Percentiles rank a stretch among this genome's conserved stretches.
Conservation (phyloP, 805 yeast species). For the Saccharomycopsis capsularis region DNA sequence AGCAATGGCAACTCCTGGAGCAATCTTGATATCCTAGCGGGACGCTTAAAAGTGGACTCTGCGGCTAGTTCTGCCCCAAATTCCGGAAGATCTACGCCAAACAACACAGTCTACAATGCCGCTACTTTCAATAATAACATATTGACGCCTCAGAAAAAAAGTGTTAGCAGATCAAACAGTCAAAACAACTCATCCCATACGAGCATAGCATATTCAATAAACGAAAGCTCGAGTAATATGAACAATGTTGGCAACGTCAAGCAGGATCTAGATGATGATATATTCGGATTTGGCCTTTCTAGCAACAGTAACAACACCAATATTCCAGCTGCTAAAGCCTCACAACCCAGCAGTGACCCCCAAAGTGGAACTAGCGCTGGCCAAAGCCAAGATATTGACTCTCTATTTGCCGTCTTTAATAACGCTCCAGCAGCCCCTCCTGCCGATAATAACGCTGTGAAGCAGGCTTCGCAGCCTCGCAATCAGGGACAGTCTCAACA, state of each 20-base stretch:
- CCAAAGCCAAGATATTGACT: slow-evolving; percentile 26
- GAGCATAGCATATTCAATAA: no score
- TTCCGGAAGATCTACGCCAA: no score
- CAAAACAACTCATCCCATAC: no score
- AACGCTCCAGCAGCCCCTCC: slow-evolving; percentile 15
- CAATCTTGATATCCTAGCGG: slow-evolving; percentile 14
- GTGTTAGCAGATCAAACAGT: no score
- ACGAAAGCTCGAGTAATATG: no score
- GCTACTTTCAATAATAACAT: not conserved
- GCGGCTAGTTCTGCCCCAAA: not conserved
- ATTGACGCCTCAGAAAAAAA: not conserved
- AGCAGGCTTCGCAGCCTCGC: not conserved
- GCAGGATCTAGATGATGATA: slow-evolving; percentile 1
- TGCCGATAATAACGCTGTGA: not conserved
- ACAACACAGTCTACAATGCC: no score
- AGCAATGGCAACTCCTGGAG: slow-evolving; percentile 11
- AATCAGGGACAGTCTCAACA: not conserved
- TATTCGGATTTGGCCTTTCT: slow-evolving; percentile 5
- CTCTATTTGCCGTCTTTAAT: slow-evolving; percentile 30
- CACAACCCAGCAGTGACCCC: not conserved
- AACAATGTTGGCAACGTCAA: not conserved
- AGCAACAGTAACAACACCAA: not conserved
- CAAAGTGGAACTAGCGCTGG: not conserved
- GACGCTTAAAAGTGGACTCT: no score
- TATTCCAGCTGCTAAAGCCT: no score